phyloP scores from a whole-genome alignment of 2,329 filamentous ascomycete species.

The Fusarium sp. region DNA sequence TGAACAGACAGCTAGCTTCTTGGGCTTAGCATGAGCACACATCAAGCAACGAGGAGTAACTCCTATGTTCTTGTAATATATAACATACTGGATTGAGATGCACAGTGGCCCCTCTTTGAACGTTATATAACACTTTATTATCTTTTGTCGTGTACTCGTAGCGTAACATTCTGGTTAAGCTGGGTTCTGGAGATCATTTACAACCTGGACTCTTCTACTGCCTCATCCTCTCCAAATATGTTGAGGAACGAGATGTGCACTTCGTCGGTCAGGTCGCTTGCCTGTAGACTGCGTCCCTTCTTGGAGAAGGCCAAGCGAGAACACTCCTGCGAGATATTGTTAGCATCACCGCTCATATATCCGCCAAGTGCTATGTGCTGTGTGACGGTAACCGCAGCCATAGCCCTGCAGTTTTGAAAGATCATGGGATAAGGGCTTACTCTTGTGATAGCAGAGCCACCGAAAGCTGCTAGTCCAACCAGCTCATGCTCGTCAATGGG shows the following conservation, averaged over 20 bases:
- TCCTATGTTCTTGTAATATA: too few relatives aligned
- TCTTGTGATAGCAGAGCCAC: conserved; percentile 87
- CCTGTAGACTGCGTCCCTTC: conserved; percentile 89
- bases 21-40: neutral
- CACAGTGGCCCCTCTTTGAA: too few relatives aligned
- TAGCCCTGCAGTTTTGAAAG: neutral
- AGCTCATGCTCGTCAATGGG: conserved; percentile 68
- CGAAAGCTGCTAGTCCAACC: conserved; percentile 85
- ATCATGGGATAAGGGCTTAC: conserved; percentile 59
- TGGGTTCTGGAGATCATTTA: conserved; percentile 31
- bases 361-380: neutral
- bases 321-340: conserved; percentile 69
- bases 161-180: neutral
- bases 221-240: conserved; percentile 76
- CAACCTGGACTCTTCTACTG: conserved; percentile 54
- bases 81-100: too few relatives aligned
- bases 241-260: conserved; percentile 85
- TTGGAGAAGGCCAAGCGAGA: conserved; percentile 88
- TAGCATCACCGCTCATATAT: conserved; percentile 15
- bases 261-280: conserved; percentile 91
- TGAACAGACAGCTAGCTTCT: too few relatives aligned
- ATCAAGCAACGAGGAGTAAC: neutral
- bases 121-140: neutral
- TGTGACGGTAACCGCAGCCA: neutral
- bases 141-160: conserved; percentile 9